Base-by-base conservation (phyloP, 2,329 filamentous ascomycete species). In the Camillea tinctor region DNA sequence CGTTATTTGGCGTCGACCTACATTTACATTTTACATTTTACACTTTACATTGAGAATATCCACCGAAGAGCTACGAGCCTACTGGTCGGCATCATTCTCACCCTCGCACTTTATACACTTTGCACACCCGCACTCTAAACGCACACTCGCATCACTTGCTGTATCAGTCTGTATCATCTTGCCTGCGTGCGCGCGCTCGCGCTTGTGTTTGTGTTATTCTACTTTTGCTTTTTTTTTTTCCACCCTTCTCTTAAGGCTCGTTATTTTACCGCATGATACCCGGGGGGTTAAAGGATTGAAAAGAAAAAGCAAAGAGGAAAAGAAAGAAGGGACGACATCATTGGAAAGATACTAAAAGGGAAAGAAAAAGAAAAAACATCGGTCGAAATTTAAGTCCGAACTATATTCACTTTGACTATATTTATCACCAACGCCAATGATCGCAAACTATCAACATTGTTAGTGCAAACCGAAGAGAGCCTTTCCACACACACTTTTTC, bases 401-500 rank as follows among this genome's bases (percentile, higher is more conserved):
- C 48, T 50, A 50, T 7, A 50, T 17, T 50, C 48, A 22, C n/a
- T 22, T 50, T 15, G 8, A 50, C 4, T 50, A 19, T 11, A 50
- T 50, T 50, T 21, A 50, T 17, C 2, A n/a, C 3, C 15, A 17
- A 44, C 36, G 36, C 36, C 17, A 44, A 44, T 44, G 36, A 44
- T 44, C 36, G 36, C 11, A 44, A 59, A 58, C 22, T 51, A 60
- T 65, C 59, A 58, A 17, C 52, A 60, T 65, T 58, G 60, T 56
- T 58, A 57, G 60, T 30, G 60, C 36, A 17, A 44, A n/a, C 17
- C 26, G 7, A n/a, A 44, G 36, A 44, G 11, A 30, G 26, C n/a
- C n/a, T n/a, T n/a, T n/a, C n/a, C n/a, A n/a, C n/a, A n/a, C n/a
- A 36, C 23, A 13, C 26, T 30, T 30, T 30, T 13, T 30, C 6